Conservation (phyloP, 75 land plant species). For the Pseudotsuga menziesii region DNA sequence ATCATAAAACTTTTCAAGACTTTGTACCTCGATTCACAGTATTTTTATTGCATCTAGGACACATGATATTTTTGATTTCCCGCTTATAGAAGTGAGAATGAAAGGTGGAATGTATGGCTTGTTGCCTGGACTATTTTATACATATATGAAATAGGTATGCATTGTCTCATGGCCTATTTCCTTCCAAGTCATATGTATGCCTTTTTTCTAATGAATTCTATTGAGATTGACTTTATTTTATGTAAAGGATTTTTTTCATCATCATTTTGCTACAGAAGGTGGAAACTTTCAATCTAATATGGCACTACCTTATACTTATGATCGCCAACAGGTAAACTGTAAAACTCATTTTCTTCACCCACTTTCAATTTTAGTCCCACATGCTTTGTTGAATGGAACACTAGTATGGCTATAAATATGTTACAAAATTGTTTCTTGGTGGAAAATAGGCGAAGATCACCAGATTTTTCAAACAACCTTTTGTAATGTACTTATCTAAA, state of each 20-base stretch:
- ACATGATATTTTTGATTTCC: conserved; percentile 22
- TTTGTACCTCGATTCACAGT: neutral
- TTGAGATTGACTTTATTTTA: too few species aligned
- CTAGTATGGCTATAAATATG: neutral
- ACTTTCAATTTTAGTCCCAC: too few species aligned
- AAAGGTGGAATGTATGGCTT: conserved; percentile 32
- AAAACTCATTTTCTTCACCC: too few species aligned
- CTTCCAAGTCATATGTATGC: too few species aligned
- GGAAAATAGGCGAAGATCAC: neutral
- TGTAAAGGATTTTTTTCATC: conserved; percentile 67
- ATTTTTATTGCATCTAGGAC: neutral
- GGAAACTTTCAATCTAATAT: conserved; percentile 82
- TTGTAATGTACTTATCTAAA: neutral
- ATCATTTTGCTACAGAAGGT: too few species aligned
- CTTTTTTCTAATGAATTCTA: too few species aligned
- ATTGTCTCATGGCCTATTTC: too few species aligned
- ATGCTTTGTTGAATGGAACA: neutral
- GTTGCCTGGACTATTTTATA: too few species aligned
- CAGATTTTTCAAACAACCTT: neutral
- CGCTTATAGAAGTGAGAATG: conserved; percentile 30
- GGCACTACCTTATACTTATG: conserved; percentile 74
- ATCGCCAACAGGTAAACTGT: conserved; percentile 49
- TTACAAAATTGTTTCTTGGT: neutral
- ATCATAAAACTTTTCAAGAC: too few species aligned
- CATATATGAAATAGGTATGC: too few species aligned